Evolutionary conservation across 1,139 yeast genomes (phyloP), one percentile per base, ranked within the genome.

Genomic region (Yamadazyma dendronema): DNA sequence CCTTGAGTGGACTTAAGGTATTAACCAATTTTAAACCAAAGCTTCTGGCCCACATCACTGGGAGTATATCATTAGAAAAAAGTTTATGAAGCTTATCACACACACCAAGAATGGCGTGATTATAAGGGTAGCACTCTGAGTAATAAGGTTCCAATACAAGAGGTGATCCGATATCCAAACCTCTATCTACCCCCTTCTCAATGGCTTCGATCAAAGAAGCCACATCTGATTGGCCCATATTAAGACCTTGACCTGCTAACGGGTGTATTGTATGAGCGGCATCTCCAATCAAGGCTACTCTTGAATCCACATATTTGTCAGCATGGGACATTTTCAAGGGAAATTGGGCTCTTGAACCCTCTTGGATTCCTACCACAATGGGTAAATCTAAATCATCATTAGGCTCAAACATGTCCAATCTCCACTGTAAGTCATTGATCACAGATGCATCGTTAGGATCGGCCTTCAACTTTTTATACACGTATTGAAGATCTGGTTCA

Each of bases 261-360:
- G 99, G 98, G 58, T 92, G 98, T 1, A 96, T 87, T 0, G 97
- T 84, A 51, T 92, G 99, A 0, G 97, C 98, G 1, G 99, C 98
- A 61, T 92, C 99, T 15, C 99, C 98, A 8, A 92, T 84, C 15
- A 92, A 67, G 0, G 97, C 98, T 24, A 90, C 76, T 48, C 98
- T 72, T 4, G 86, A 90, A 1, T 80, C 78, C 12, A 87, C 79
- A 56, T 94, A 92, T 1, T 86, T 77, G 53, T 92, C 97, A 3
- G 96, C 95, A 54, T 94, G 97, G 17, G 90, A 80, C 69, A 90
- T 63, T 48, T 83, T 82, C 49, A 94, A 67, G 5, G 98, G 99
- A 66, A 94, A 94, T 33, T 85, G 72, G 0, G 96, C 97, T 42
- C 96, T 74, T 1, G 95, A 77, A 4, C 73, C 70, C 4, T 75